Evolutionary conservation across 176 grass and related monocot genomes (phyloP).

Genomic region (Oryza meridionalis): DNA sequence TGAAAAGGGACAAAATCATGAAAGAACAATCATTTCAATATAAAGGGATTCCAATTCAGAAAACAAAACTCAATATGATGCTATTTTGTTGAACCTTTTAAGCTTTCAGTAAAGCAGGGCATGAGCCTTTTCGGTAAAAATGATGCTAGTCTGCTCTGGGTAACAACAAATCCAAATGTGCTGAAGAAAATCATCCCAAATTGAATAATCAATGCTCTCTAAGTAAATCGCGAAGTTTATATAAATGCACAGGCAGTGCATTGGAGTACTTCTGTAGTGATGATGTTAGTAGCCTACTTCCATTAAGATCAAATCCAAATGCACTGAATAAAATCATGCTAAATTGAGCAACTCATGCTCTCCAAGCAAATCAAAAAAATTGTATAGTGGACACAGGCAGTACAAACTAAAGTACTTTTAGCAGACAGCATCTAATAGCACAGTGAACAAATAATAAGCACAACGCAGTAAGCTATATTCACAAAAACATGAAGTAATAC

Average conservation of each 20-base stretch:
- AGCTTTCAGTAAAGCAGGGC: too few relatives aligned
- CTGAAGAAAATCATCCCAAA: background rate
- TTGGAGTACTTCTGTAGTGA: background rate
- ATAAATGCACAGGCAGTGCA: background rate
- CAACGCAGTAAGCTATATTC: background rate
- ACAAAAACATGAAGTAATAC: background rate
- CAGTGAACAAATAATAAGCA: background rate
- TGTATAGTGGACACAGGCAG: background rate
- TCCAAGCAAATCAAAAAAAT: background rate
- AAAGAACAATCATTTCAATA: slow-evolving; percentile 3
- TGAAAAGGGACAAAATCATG: background rate
- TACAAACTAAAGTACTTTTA: background rate
- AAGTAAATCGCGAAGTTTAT: background rate
- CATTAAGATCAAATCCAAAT: background rate
- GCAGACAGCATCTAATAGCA: background rate
- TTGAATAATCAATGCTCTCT: background rate
- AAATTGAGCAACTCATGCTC: background rate
- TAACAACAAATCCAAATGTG: background rate
- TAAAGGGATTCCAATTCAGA: background rate
- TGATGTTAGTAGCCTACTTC: background rate
- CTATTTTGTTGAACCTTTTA: background rate
- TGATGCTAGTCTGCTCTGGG: background rate
- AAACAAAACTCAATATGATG: background rate
- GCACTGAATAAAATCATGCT: background rate
- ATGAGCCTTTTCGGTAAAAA: too few relatives aligned